Base-by-base conservation (phyloP, 2,329 filamentous ascomycete species). In the Periconia sp. region DNA sequence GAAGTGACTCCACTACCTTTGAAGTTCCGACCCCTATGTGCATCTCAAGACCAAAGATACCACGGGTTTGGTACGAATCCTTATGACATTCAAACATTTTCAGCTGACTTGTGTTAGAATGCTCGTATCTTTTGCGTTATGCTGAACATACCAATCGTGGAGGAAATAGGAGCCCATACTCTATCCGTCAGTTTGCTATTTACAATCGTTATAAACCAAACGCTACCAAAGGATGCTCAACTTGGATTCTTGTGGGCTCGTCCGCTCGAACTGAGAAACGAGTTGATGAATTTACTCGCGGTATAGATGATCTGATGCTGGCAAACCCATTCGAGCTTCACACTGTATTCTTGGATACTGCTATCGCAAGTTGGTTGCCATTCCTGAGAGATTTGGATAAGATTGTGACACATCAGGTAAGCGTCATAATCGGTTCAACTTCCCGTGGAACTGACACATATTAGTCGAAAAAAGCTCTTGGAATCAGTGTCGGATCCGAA, bases 291-390 rank as follows among this genome's bases (percentile, higher is more conserved):
- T 59, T 54, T 18, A 54, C 53, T 3, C 41, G 49, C 19, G 54
- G 49, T 15, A 56, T 50, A 19, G 46, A 54, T 2, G 50, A 56
- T 42, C 14, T 56, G 13, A 45, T 27, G 17, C 41, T 27, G 3
- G 37, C 56, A 2, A 61, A 65, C 53, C 64, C 64, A 1, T 63
- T 67, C n/a, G 64, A 65, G 20, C 52, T 67, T 2, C 64, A 67
- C 37, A 46, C 54, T 7, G 60, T 63, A 6, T 62, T 67, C 19
- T 47, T 65, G 1, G 55, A 61, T 31, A 60, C 53, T 15, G 59
- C 54, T 2, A 61, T 65, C 27, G 45, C 52, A 6, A 60, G 55
- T 15, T 64, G 60, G 61, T 53, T 56, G 27, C 59, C 58, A 2
- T 65, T 63, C 47, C 37, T 65, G 11, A 51, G 48, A 9, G 37